phyloP scores from a whole-genome alignment of 352 stramenopile species.

The Pythium aphanidermatum region DNA sequence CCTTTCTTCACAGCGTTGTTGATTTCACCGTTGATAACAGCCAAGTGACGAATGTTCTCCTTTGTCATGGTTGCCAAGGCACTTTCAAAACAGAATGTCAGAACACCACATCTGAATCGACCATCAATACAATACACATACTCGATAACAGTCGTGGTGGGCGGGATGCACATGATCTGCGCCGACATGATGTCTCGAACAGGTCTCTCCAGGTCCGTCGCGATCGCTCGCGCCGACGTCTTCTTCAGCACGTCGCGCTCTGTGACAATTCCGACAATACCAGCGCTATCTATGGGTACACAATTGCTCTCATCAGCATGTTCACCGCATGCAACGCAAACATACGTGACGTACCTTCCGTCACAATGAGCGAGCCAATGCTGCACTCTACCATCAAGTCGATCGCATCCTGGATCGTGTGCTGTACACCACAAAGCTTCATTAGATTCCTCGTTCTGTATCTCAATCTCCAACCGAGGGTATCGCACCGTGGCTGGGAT shows the following conservation, averaged over 20 bases:
- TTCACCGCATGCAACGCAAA: neutral
- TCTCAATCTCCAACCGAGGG: too few relatives aligned
- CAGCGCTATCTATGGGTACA: constrained; percentile 50
- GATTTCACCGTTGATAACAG: constrained; percentile 74
- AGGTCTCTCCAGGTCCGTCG: constrained; percentile 34
- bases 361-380: constrained; percentile 79
- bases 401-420: constrained; percentile 71
- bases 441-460: neutral
- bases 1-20: constrained; percentile 64
- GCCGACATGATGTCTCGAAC: constrained; percentile 82
- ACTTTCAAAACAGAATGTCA: too few relatives aligned
- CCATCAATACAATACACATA: constrained; percentile 20
- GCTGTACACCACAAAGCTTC: constrained; percentile 25
- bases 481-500: constrained; percentile 44
- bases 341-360: constrained; percentile 32
- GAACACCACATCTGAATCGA: neutral
- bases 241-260: constrained; percentile 81
- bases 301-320: too few relatives aligned
- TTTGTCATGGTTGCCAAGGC: constrained; percentile 83
- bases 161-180: constrained; percentile 83
- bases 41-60: constrained; percentile 80
- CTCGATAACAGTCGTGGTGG: constrained; percentile 76
- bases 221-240: constrained; percentile 44
- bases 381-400: constrained; percentile 74
- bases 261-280: constrained; percentile 79